These are phyloP conservation scores for Funneliformis caledonium DNA, from an alignment of 371 early-diverging fungal species.

Conservation along the genomic window DNA sequence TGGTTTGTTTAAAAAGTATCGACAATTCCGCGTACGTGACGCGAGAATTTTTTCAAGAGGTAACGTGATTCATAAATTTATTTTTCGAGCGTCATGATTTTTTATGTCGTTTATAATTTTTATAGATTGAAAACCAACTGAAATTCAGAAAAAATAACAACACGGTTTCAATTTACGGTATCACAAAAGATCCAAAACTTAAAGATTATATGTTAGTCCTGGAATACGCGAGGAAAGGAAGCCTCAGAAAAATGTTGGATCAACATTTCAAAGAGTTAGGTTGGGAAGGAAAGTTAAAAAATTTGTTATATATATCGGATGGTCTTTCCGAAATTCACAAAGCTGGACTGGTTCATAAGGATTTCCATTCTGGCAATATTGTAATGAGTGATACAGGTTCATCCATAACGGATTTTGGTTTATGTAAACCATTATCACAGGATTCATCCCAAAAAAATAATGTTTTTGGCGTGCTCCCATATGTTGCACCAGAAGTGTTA, in stretches of 20 bases:
- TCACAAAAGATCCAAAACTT: not conserved
- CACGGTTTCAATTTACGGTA: not conserved
- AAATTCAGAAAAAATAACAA: not conserved
- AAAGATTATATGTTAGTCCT: not conserved
- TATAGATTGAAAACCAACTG: not conserved
- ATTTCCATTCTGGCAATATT: constrained; percentile 1
- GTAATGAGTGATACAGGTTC: not conserved
- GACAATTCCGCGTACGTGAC: not conserved
- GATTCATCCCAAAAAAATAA: not conserved
- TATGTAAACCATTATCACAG: not conserved
- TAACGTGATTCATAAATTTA: not conserved
- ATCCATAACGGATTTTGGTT: not conserved
- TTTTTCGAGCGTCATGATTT: not conserved
- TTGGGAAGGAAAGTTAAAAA: not conserved
- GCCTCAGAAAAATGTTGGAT: not conserved
- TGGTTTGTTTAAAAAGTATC: not conserved
- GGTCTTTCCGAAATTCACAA: not conserved
- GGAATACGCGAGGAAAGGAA: not conserved
- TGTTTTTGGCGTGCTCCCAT: constrained; percentile 6
- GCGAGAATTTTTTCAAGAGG: not conserved
- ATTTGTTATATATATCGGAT: not conserved
- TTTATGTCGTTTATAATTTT: not conserved
- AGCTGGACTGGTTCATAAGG: not conserved
- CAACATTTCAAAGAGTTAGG: not conserved
- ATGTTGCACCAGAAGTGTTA: not conserved